Conservation (phyloP, 2,329 filamentous ascomycete species). For the Fusarium algeriense region DNA sequence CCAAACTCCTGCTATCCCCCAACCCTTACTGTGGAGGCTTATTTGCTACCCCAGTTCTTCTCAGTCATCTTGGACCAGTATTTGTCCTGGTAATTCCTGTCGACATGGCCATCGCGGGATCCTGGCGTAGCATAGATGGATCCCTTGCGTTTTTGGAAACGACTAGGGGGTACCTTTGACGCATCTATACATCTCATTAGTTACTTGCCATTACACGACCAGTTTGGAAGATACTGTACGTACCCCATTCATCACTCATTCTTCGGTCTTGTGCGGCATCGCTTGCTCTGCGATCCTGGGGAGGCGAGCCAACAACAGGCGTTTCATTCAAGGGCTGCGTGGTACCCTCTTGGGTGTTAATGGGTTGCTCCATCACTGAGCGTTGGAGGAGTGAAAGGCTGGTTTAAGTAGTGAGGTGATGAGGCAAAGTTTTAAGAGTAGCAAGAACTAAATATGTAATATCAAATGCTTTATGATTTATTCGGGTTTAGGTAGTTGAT, state of each 20-base stretch:
- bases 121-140: constrained; percentile 75
- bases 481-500: neutral
- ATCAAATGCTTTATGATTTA: neutral
- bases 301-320: constrained; percentile 40
- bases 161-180: constrained; percentile 74
- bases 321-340: constrained; percentile 50
- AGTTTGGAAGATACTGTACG: constrained; percentile 35
- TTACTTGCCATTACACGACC: neutral
- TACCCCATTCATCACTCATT: constrained; percentile 64
- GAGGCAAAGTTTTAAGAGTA: neutral
- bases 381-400: neutral
- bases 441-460: neutral
- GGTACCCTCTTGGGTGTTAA: constrained; percentile 43
- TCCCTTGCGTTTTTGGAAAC: constrained; percentile 77
- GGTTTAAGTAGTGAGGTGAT: neutral
- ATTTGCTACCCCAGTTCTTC: constrained; percentile 58
- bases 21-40: constrained; percentile 7
- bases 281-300: constrained; percentile 36
- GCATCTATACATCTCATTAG: constrained; percentile 61
- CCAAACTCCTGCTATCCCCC: neutral
- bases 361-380: constrained; percentile 43
- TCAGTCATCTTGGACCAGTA: constrained; percentile 72
- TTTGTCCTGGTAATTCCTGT: constrained; percentile 68
- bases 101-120: constrained; percentile 74
- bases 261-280: constrained; percentile 50